Percentiles rank a stretch among this genome's conserved stretches.
phyloP scores from a whole-genome alignment of 1,284 basidiomycete genomes.

The Bjerkandera adusta region DNA sequence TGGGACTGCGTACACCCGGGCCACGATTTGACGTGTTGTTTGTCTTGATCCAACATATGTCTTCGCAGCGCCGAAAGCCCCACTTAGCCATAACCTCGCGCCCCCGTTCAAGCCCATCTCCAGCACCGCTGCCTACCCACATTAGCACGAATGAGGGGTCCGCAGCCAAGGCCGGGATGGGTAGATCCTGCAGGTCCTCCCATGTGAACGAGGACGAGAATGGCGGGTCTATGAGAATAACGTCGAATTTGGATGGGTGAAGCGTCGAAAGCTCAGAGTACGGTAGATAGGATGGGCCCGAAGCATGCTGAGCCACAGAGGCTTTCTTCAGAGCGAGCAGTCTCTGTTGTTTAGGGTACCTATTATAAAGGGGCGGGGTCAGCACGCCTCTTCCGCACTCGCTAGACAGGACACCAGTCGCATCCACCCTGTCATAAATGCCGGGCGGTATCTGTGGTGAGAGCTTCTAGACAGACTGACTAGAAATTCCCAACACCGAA shows the following conservation, averaged over 20 bases:
- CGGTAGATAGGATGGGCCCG: slow-evolving; percentile 69
- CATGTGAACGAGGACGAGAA: slow-evolving; percentile 82
- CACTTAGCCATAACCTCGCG: slow-evolving; percentile 89
- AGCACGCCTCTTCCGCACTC: no score
- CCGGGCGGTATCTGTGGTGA: neutral
- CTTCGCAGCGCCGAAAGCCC: slow-evolving; percentile 96
- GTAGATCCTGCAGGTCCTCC: slow-evolving; percentile 80
- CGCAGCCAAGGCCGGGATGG: slow-evolving; percentile 81
- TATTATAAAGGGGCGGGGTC: slow-evolving; percentile 35
- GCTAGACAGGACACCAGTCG: no score
- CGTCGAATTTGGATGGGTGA: slow-evolving; percentile 81
- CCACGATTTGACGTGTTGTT: slow-evolving; percentile 71
- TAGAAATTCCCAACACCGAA: no score
- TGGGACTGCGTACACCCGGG: slow-evolving; percentile 53
- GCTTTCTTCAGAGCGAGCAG: slow-evolving; percentile 78
- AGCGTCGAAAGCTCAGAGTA: slow-evolving; percentile 53
- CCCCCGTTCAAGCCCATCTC: slow-evolving; percentile 90
- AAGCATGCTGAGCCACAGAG: slow-evolving; percentile 59
- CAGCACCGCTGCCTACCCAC: slow-evolving; percentile 93
- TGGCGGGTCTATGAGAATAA: slow-evolving; percentile 90
- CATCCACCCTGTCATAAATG: neutral
- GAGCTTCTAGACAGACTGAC: no score
- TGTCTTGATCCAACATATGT: slow-evolving; percentile 96
- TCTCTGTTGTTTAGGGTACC: slow-evolving; percentile 89
- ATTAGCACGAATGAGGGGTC: slow-evolving; percentile 94